Conservation (phyloP, 2,329 filamentous ascomycete genomes). For the Penicillium concentricum region DNA sequence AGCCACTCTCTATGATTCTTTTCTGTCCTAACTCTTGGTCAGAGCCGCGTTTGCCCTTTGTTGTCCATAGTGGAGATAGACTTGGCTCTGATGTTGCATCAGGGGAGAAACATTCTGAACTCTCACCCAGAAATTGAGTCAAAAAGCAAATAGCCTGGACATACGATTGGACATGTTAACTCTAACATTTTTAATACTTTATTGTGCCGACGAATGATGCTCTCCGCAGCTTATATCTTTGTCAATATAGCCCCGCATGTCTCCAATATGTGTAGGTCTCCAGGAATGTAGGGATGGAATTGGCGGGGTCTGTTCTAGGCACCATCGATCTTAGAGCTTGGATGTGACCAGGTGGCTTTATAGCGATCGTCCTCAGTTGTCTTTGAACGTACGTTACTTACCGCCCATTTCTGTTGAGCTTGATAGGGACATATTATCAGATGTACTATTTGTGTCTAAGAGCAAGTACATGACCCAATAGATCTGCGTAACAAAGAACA, state of each 20-base stretch:
- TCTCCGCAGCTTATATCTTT: neutral
- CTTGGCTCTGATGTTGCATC: constrained; percentile 17
- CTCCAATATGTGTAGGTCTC: neutral
- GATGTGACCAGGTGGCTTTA: neutral
- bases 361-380: neutral
- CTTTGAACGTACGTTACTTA: neutral
- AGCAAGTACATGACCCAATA: neutral
- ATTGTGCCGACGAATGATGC: constrained; percentile 3
- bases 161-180: neutral
- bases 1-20: neutral
- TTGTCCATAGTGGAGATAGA: neutral
- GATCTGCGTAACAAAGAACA: neutral
- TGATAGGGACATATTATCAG: neutral
- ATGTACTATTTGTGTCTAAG: neutral
- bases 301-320: neutral
- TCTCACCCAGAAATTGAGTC: constrained; percentile 6
- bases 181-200: constrained; percentile 2
- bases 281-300: constrained; percentile 5
- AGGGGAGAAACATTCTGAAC: constrained; percentile 5
- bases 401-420: neutral
- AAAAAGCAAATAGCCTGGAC: neutral
- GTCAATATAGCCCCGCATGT: neutral
- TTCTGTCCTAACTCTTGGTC: neutral
- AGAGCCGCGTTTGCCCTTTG: neutral
- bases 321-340: neutral